Evolutionary conservation across 2,329 filamentous ascomycete genomes (phyloP).

Genomic region (Hypocrella siamensis): DNA sequence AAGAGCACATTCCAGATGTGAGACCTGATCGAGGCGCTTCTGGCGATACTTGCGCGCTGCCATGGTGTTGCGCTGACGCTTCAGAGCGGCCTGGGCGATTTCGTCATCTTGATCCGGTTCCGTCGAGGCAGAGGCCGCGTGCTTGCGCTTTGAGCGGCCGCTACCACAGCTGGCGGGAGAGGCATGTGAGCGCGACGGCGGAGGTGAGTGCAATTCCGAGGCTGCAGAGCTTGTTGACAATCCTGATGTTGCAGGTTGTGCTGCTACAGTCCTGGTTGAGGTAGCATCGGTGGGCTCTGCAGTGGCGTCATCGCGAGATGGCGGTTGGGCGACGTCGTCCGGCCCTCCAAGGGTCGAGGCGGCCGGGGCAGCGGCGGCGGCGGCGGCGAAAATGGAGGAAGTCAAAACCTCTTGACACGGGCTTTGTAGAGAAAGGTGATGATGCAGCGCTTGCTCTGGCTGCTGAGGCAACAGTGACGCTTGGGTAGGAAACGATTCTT

Average conservation of each 20-base stretch:
- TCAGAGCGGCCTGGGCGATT: conserved; percentile 21
- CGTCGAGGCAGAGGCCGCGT: conserved; percentile 3
- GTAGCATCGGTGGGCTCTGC: too few species aligned
- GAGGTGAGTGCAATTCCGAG: conserved; percentile 1
- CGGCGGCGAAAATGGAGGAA: too few species aligned
- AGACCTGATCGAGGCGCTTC: conserved; percentile 51
- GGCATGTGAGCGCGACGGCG: not conserved
- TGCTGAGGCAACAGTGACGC: not conserved
- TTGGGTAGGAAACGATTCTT: not conserved
- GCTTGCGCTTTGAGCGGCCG: conserved; percentile 7
- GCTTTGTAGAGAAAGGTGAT: too few species aligned
- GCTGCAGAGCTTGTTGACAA: conserved; percentile 1
- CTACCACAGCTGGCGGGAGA: conserved; percentile 4
- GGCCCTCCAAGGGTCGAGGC: too few species aligned
- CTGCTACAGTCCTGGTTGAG: too few species aligned
- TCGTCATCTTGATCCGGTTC: conserved; percentile 5
- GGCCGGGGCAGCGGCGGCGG: too few species aligned
- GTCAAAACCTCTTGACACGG: too few species aligned
- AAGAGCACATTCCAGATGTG: conserved; percentile 43
- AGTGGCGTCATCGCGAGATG: too few species aligned
- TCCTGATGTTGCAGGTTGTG: too few species aligned
- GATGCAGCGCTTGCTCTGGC: too few species aligned
- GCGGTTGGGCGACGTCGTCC: too few species aligned
- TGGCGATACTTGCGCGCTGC: conserved; percentile 59
- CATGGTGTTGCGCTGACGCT: conserved; percentile 53